Percentiles rank a stretch among this genome's conserved stretches.
Evolutionary conservation across 768 basidiomycete species (phyloP).

Genomic region (Suillus hirtellus): DNA sequence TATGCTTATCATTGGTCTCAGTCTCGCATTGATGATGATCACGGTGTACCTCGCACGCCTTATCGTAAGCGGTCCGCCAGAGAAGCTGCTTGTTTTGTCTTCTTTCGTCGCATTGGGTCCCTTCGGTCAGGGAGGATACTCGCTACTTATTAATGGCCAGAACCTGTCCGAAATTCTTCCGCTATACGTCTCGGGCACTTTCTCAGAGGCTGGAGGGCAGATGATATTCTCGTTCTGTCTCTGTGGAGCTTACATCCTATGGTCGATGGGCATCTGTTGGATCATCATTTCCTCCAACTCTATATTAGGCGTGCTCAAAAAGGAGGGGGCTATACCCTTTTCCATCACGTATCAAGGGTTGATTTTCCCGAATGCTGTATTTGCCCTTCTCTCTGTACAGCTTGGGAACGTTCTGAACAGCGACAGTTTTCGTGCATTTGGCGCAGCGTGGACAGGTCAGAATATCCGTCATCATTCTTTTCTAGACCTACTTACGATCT

Average conservation of each 20-base stretch:
- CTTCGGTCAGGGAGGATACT: conserved; percentile 53
- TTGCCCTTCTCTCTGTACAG: conserved; percentile 49
- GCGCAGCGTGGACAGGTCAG: conserved; percentile 52
- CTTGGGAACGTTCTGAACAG: conserved; percentile 51
- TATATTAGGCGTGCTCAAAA: conserved; percentile 34
- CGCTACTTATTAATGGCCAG: conserved; percentile 42
- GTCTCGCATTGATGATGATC: conserved; percentile 50
- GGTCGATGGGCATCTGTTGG: conserved; percentile 60
- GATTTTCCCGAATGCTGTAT: conserved; percentile 58
- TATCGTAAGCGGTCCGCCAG: conserved; percentile 42
- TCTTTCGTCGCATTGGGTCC: conserved; percentile 54
- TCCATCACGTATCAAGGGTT: conserved; percentile 54
- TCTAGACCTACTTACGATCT: conserved; percentile 1
- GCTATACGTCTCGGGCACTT: conserved; percentile 28
- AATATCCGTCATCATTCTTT: neutral
- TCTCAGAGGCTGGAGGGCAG: conserved; percentile 41
- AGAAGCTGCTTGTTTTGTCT: conserved; percentile 40
- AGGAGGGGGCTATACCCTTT: conserved; percentile 40
- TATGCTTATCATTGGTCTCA: conserved; percentile 47
- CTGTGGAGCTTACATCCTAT: conserved; percentile 47
- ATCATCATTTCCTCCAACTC: conserved; percentile 44
- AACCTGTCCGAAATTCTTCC: conserved; percentile 38
- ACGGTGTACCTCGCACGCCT: conserved; percentile 47
- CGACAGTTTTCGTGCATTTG: conserved; percentile 51
- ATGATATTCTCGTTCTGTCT: conserved; percentile 46